Conservation (phyloP, 257 asterid species). For the Solanum medicagineum region DNA sequence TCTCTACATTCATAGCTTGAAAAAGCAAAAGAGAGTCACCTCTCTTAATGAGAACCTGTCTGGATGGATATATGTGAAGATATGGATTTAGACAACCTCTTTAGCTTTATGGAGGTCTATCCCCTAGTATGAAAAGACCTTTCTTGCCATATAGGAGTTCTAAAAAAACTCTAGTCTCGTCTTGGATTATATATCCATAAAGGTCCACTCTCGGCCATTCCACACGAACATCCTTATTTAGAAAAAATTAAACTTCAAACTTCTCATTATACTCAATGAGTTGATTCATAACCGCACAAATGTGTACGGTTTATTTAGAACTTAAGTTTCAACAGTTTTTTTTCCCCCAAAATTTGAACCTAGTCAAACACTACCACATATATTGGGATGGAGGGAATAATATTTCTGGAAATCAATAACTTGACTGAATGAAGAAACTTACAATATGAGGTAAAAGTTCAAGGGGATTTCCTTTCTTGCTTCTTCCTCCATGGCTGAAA, state of each 20-base stretch:
- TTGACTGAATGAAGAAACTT: slow-evolving; percentile 19
- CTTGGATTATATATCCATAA: too few species aligned
- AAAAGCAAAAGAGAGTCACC: too few species aligned
- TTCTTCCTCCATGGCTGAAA: slow-evolving; percentile 70
- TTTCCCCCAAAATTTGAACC: not conserved
- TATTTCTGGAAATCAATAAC: not conserved
- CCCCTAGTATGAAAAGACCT: too few species aligned
- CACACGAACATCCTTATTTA: not conserved
- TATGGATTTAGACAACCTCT: too few species aligned
- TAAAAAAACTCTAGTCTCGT: too few species aligned
- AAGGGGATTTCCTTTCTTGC: slow-evolving; percentile 60
- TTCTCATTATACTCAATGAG: not conserved
- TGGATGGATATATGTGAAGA: too few species aligned
- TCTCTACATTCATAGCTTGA: too few species aligned
- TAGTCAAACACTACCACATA: not conserved
- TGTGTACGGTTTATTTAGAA: not conserved
- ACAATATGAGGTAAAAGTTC: slow-evolving; percentile 91
- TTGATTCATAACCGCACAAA: not conserved
- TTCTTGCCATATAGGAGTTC: too few species aligned
- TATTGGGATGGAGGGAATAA: not conserved
- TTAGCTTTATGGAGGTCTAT: too few species aligned
- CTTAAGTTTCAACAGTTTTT: not conserved
- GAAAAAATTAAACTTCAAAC: not conserved
- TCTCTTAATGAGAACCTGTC: too few species aligned
- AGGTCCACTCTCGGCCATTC: too few species aligned